These are phyloP conservation scores for Chalaropsis thielavioides DNA, from an alignment of 2,329 filamentous ascomycete genomes.

Conservation along the genomic window DNA sequence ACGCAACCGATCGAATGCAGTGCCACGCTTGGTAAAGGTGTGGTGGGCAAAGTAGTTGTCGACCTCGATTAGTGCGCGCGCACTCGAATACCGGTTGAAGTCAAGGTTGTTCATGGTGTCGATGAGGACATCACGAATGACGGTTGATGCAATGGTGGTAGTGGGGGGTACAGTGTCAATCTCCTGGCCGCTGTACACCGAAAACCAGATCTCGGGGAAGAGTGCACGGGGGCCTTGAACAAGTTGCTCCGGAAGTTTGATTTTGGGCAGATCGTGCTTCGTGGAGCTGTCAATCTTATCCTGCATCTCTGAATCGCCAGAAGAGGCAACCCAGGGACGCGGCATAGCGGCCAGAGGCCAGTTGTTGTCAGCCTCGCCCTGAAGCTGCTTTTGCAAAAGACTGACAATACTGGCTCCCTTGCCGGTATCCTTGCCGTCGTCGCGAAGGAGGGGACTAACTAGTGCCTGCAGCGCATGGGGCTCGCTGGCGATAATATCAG, in stretches of 20 bases:
- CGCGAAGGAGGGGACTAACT: conserved; percentile 61
- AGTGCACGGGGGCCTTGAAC: conserved; percentile 59
- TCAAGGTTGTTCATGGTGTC: conserved; percentile 92
- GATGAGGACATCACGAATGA: conserved; percentile 71
- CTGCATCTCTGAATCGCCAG: conserved; percentile 45
- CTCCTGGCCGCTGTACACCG: conserved; percentile 77
- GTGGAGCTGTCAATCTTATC: conserved; percentile 43
- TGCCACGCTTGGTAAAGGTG: conserved; percentile 88
- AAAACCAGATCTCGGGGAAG: conserved; percentile 89
- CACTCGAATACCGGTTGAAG: conserved; percentile 77
- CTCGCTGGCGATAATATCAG: conserved; percentile 82
- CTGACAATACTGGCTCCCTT: conserved; percentile 57
- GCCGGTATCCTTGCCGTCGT: conserved; percentile 46
- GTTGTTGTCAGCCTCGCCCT: conserved; percentile 54
- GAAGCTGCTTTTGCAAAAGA: conserved; percentile 73
- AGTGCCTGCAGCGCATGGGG: conserved; percentile 71
- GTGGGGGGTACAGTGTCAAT: conserved; percentile 74
- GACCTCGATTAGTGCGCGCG: conserved; percentile 80
- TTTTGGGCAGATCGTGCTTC: conserved; percentile 65
- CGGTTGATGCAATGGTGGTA: conserved; percentile 59
- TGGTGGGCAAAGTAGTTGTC: conserved; percentile 85
- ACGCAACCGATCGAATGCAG: conserved; percentile 76
- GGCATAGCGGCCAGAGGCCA: conserved; percentile 62
- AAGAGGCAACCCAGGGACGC: conserved; percentile 51
- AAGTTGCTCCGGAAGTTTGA: conserved; percentile 62